Conservation (phyloP, 345 rosid genomes). For the Murraya koenigii region DNA sequence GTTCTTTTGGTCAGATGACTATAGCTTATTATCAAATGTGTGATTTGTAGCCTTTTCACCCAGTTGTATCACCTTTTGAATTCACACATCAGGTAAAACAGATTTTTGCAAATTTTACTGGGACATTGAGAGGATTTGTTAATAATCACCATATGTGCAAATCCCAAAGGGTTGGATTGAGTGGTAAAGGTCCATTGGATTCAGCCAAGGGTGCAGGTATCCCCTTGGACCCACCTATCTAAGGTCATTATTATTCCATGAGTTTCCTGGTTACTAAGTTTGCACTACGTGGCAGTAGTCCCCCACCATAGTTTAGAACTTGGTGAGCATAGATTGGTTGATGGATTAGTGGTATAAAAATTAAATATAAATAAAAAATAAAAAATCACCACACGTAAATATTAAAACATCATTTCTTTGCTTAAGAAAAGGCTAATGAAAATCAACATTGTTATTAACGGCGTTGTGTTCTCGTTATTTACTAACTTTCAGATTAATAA, state of each 20-base stretch:
- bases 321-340: neutral
- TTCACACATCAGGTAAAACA: neutral
- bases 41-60: neutral
- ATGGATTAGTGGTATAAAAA: neutral
- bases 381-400: neutral
- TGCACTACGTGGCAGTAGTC: neutral
- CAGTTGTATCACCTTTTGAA: neutral
- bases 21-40: neutral
- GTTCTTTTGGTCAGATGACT: neutral
- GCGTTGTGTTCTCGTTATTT: neutral
- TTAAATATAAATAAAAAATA: too few relatives aligned
- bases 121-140: neutral
- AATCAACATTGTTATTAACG: neutral
- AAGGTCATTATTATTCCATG: neutral
- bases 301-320: neutral
- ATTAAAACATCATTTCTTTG: neutral
- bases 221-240: neutral
- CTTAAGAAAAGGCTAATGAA: neutral
- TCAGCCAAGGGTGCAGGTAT: neutral
- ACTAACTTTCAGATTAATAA: neutral
- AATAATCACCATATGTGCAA: neutral
- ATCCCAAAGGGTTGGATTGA: neutral
- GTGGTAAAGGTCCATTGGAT: neutral
- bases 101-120: neutral
- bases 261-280: neutral